A percentile compares a stretch with the other conserved stretches of the same genome.
These are phyloP conservation scores for Chlorencoelia australis DNA, from an alignment of 2,329 filamentous ascomycete species.

Conservation along the genomic window DNA sequence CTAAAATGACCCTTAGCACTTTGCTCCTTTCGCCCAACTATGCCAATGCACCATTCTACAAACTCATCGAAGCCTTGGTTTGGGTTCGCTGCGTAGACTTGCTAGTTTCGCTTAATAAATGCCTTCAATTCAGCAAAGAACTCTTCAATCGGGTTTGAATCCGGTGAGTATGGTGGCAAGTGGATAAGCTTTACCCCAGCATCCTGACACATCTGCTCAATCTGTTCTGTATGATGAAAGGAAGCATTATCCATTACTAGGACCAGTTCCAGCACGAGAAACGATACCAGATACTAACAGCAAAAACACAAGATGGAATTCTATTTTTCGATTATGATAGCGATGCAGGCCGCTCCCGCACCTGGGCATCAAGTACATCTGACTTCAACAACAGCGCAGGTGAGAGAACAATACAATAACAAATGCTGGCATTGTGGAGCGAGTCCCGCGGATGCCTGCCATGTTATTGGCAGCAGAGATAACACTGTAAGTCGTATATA, in stretches of 20 bases:
- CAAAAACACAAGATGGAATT: neutral
- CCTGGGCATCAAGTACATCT: conserved; percentile 13
- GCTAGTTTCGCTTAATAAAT: conserved; percentile 21
- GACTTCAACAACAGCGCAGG: conserved; percentile 16
- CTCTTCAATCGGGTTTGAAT: conserved; percentile 22
- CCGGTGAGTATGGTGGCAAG: conserved; percentile 18
- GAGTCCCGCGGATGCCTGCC: conserved; percentile 13
- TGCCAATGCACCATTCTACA: conserved; percentile 19
- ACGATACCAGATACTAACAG: neutral
- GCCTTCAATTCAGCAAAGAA: conserved; percentile 21
- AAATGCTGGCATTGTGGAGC: conserved; percentile 15
- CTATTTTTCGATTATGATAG: conserved; percentile 10
- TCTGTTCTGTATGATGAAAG: conserved; percentile 22
- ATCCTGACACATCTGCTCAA: conserved; percentile 23
- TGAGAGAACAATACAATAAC: conserved; percentile 13
- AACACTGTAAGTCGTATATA: conserved; percentile 12
- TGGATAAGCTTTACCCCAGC: conserved; percentile 18
- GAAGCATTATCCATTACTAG: conserved; percentile 30
- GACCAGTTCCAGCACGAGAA: conserved; percentile 26
- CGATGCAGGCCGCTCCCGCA: conserved; percentile 9
- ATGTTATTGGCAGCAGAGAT: conserved; percentile 16
- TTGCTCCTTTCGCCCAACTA: conserved; percentile 13
- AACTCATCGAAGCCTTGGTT: conserved; percentile 17
- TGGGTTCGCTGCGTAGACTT: conserved; percentile 12
- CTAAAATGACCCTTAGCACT: conserved; percentile 20